phyloP scores from a whole-genome alignment of 208 protist genomes.

The Leishmania arabica region DNA sequence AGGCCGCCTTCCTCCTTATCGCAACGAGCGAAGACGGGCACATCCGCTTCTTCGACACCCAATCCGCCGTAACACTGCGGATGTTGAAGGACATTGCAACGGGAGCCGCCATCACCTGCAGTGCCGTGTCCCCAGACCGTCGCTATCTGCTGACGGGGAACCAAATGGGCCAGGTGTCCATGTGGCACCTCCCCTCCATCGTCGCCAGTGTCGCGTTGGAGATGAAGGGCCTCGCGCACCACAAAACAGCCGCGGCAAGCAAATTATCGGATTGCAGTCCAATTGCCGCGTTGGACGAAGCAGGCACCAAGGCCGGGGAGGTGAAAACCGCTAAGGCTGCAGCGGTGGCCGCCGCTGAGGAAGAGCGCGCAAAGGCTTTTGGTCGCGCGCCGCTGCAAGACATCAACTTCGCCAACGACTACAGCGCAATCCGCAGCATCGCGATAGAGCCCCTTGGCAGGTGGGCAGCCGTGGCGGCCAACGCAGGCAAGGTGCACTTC shows the following conservation, averaged over 20 bases:
- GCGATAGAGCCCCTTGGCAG: slow-evolving; percentile 68
- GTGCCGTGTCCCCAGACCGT: slow-evolving; percentile 63
- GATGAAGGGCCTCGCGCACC: slow-evolving; percentile 22
- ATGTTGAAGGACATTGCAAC: slow-evolving; percentile 75
- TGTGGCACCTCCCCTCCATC: slow-evolving; percentile 87
- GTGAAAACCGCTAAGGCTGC: slow-evolving; percentile 6
- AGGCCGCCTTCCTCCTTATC: slow-evolving; percentile 39
- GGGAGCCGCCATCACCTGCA: slow-evolving; percentile 82
- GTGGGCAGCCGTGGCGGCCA: slow-evolving; percentile 81
- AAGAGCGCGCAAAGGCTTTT: slow-evolving; percentile 33
- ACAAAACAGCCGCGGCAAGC: slow-evolving; percentile 3
- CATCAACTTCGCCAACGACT: slow-evolving; percentile 75
- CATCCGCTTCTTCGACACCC: slow-evolving; percentile 80
- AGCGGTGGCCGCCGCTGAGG: slow-evolving; percentile 1
- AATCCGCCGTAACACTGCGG: slow-evolving; percentile 45
- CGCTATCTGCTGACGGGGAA: slow-evolving; percentile 79
- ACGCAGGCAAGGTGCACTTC: slow-evolving; percentile 83
- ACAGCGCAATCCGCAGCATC: slow-evolving; percentile 85
- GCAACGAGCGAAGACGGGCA: slow-evolving; percentile 86
- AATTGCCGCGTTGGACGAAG: not conserved
- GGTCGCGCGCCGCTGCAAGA: slow-evolving; percentile 66
- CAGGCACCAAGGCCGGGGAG: slow-evolving; percentile 1
- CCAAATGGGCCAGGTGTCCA: slow-evolving; percentile 80
- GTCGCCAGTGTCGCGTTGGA: slow-evolving; percentile 51
- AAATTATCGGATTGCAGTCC: not conserved